phyloP scores from a whole-genome alignment of 805 yeast genomes.

The Barnettozyma populi region DNA sequence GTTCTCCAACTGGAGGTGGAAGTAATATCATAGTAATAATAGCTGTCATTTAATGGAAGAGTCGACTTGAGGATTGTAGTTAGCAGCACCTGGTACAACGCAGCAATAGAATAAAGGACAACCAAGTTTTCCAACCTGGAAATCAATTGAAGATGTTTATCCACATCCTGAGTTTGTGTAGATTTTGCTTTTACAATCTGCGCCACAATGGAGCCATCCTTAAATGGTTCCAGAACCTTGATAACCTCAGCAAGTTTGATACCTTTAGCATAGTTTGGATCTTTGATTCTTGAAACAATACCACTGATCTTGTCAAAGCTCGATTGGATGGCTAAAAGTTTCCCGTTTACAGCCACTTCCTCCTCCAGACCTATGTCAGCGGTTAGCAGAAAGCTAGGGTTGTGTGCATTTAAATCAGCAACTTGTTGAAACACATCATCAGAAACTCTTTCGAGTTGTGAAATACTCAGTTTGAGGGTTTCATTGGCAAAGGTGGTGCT shows the following conservation, averaged over 20 bases:
- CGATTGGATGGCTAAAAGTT: neutral
- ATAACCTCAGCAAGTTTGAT: neutral
- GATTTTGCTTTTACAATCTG: neutral
- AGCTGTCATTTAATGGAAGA: slow-evolving; percentile 36
- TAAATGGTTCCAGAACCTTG: slow-evolving; percentile 6
- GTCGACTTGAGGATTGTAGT: slow-evolving; percentile 35
- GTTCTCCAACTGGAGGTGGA: slow-evolving; percentile 29
- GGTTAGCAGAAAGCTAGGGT: neutral
- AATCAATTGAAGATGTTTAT: slow-evolving; percentile 12
- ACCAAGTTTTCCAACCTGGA: slow-evolving; percentile 26
- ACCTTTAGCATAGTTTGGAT: neutral
- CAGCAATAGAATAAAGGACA: slow-evolving; percentile 27
- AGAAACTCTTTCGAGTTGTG: slow-evolving; percentile 4
- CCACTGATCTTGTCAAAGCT: slow-evolving; percentile 1
- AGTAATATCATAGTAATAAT: slow-evolving; percentile 42
- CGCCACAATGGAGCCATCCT: slow-evolving; percentile 7
- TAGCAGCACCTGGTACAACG: slow-evolving; percentile 30
- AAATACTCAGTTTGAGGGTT: slow-evolving; percentile 1
- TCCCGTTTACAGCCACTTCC: neutral
- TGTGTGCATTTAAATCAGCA: slow-evolving; percentile 2
- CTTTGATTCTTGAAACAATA: neutral
- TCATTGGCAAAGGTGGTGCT: slow-evolving; percentile 5
- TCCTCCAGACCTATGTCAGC: neutral
- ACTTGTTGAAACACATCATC: slow-evolving; percentile 3
- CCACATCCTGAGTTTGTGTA: neutral